Conservation (phyloP, 495 filamentous ascomycete species). For the Parathielavia hyrcaniae region DNA sequence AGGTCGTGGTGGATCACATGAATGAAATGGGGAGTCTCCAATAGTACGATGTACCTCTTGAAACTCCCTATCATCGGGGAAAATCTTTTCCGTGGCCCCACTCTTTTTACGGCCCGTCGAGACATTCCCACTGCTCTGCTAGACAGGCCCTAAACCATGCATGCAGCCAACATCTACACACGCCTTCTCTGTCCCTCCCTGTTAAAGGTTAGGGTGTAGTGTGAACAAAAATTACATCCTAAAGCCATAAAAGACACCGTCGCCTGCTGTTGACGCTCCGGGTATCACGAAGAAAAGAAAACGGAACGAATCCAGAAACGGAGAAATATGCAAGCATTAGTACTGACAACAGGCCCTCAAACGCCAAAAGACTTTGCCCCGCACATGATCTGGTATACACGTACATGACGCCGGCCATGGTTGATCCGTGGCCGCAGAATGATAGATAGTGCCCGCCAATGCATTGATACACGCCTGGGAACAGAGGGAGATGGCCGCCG, state of each 20-base stretch:
- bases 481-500: neutral
- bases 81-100: too few relatives aligned
- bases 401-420: neutral
- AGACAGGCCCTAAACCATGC: too few relatives aligned
- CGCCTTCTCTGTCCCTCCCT: neutral
- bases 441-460: neutral
- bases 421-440: neutral
- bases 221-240: neutral
- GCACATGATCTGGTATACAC: neutral
- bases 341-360: slow-evolving; percentile 2
- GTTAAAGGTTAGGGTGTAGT: neutral
- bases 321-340: slow-evolving; percentile 9
- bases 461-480: neutral
- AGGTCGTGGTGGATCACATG: too few relatives aligned
- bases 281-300: slow-evolving; percentile 23
- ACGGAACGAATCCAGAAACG: neutral
- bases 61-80: too few relatives aligned
- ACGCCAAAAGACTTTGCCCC: neutral
- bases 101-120: too few relatives aligned
- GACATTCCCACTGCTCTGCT: too few relatives aligned
- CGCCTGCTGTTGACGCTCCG: slow-evolving; percentile 23
- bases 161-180: neutral
- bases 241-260: slow-evolving; percentile 24
- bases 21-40: too few relatives aligned
- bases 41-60: too few relatives aligned